Percentiles rank a stretch among this genome's conserved stretches.
phyloP scores from a whole-genome alignment of 164 flowering plant species.

The Umbellularia californica region DNA sequence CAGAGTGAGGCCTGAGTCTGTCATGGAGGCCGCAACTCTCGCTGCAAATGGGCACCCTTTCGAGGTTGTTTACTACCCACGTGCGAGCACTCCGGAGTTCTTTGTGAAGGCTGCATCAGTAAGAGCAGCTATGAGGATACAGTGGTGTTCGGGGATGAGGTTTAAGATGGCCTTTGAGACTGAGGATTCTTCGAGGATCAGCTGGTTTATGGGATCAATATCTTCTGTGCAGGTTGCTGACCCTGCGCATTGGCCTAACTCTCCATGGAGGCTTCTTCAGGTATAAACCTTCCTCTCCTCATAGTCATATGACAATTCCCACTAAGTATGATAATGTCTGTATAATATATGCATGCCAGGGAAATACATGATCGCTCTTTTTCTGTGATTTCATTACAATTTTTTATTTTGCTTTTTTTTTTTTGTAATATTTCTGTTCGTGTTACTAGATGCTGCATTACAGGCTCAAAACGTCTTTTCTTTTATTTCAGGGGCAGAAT shows the following conservation, averaged over 20 bases:
- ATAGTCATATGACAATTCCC: background rate
- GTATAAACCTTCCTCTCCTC: slow-evolving; percentile 25
- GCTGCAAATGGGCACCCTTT: slow-evolving; percentile 74
- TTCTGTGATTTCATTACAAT: no score
- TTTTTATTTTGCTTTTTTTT: no score
- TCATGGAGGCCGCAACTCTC: slow-evolving; percentile 59
- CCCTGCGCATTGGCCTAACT: slow-evolving; percentile 81
- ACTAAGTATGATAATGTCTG: background rate
- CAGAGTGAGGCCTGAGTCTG: slow-evolving; percentile 57
- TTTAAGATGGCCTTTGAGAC: slow-evolving; percentile 98
- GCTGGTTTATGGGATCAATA: slow-evolving; percentile 98
- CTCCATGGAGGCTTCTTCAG: slow-evolving; percentile 98
- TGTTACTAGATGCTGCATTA: no score
- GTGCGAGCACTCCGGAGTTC: slow-evolving; percentile 90
- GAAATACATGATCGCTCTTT: no score
- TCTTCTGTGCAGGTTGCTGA: slow-evolving; percentile 81
- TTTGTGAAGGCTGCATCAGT: slow-evolving; percentile 65
- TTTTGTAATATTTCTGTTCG: no score
- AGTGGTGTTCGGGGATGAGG: slow-evolving; percentile 89
- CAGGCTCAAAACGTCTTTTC: no score
- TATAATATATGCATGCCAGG: no score
- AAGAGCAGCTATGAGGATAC: slow-evolving; percentile 60
- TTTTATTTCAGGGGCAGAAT: no score
- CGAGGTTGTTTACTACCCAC: slow-evolving; percentile 83
- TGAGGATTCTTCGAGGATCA: slow-evolving; percentile 90